Percentiles rank a stretch among this genome's conserved stretches.
Conservation (phyloP, 768 basidiomycete genomes). For the Phaffia tasmanica region DNA sequence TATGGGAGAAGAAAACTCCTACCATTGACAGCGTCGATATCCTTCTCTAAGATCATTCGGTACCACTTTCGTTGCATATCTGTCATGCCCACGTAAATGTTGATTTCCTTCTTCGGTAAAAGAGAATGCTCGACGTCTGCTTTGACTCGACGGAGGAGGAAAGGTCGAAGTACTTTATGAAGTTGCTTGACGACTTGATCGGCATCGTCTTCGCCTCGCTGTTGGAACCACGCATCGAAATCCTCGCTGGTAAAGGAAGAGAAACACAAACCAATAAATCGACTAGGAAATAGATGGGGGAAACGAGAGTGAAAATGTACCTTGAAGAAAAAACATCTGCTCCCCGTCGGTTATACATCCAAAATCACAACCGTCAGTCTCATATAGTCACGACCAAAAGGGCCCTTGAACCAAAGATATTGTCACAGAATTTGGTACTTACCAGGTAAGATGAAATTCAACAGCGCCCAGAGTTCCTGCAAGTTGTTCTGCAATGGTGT, state of each 20-base stretch:
- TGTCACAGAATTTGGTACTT: constrained; percentile 2
- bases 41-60: constrained; percentile 80
- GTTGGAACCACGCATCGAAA: constrained; percentile 85
- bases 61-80: constrained; percentile 99
- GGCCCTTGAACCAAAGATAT: background rate
- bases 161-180: constrained; percentile 91
- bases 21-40: constrained; percentile 98
- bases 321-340: constrained; percentile 31
- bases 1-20: background rate
- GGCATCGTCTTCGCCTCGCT: constrained; percentile 58
- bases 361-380: no score
- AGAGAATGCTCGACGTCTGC: constrained; percentile 93
- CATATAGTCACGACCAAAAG: no score
- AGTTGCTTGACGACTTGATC: constrained; percentile 91
- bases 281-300: background rate
- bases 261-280: background rate
- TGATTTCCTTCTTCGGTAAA: constrained; percentile 96
- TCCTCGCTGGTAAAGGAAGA: constrained; percentile 47
- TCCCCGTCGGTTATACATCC: no score
- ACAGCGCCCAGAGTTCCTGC: constrained; percentile 88
- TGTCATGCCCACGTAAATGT: constrained; percentile 90
- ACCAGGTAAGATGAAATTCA: constrained; percentile 95
- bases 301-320: constrained; percentile 12
- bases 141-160: constrained; percentile 87
- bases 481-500: constrained; percentile 94